Conservation (phyloP, 306 rosid species). For the Quercus dentata region DNA sequence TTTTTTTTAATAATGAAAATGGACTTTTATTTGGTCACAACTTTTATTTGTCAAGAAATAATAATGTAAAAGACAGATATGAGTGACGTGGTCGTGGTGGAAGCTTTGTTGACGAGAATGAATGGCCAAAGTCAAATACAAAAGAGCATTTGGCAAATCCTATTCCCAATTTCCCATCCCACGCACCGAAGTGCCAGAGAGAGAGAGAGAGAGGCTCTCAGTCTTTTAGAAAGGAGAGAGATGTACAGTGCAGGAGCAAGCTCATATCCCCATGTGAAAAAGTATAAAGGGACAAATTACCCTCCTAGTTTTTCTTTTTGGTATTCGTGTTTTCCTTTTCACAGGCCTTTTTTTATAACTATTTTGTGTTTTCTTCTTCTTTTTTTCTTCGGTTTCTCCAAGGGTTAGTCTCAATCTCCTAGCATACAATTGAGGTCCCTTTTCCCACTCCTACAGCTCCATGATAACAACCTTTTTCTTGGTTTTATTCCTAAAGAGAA, state of each 20-base stretch:
- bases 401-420: constrained; percentile 18
- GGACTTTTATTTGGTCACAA: background rate
- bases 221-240: background rate
- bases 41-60: background rate
- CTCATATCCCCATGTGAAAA: constrained; percentile 54
- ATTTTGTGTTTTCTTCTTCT: constrained; percentile 4
- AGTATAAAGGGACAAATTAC: constrained; percentile 26
- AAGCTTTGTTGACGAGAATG: constrained; percentile 21
- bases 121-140: constrained; percentile 35
- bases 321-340: constrained; percentile 26
- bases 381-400: constrained; percentile 11
- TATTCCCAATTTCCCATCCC: constrained; percentile 23
- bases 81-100: constrained; percentile 20
- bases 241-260: constrained; percentile 8
- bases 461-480: constrained; percentile 17
- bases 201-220: background rate
- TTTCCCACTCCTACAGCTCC: background rate
- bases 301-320: constrained; percentile 33
- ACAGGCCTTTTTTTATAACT: background rate
- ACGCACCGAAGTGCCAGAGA: background rate
- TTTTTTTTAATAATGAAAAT: constrained; percentile 3
- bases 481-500: background rate
- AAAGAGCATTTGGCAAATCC: constrained; percentile 5
- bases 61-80: background rate
- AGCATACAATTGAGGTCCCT: constrained; percentile 21